phyloP scores from a whole-genome alignment of 2,329 filamentous ascomycete species.

The Chaetomium olivaceum region DNA sequence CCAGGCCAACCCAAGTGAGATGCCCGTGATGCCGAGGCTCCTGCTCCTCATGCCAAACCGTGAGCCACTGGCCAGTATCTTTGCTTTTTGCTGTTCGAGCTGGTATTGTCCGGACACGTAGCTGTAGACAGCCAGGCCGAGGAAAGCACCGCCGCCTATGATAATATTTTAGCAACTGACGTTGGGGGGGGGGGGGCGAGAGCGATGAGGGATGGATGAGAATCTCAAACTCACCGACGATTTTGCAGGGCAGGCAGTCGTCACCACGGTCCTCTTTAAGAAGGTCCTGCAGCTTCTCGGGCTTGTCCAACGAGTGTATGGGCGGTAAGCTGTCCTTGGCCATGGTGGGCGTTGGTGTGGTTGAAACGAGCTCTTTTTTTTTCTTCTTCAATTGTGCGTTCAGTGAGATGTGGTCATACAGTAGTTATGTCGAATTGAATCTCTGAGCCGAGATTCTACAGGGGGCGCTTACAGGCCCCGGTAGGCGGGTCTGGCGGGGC shows the following conservation, averaged over 20 bases:
- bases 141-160: slow-evolving; percentile 71
- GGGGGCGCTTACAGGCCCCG: background rate
- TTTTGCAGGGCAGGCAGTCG: slow-evolving; percentile 70
- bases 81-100: slow-evolving; percentile 64
- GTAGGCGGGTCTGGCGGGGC: background rate
- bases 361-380: background rate
- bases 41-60: slow-evolving; percentile 73
- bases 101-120: slow-evolving; percentile 74
- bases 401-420: background rate
- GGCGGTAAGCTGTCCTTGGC: slow-evolving; percentile 50
- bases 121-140: slow-evolving; percentile 74
- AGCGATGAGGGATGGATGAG: background rate
- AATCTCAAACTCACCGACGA: slow-evolving; percentile 60
- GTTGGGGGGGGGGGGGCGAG: background rate
- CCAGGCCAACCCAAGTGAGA: slow-evolving; percentile 67
- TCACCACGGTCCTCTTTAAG: slow-evolving; percentile 58
- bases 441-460: background rate
- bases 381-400: slow-evolving; percentile 3
- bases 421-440: background rate
- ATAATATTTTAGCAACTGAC: background rate
- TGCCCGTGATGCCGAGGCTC: slow-evolving; percentile 64
- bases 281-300: slow-evolving; percentile 61
- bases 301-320: slow-evolving; percentile 57
- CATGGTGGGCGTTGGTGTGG: slow-evolving; percentile 39
- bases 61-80: slow-evolving; percentile 68